Base-by-base conservation (phyloP, 345 rosid genomes). In the Geranium brycei region DNA sequence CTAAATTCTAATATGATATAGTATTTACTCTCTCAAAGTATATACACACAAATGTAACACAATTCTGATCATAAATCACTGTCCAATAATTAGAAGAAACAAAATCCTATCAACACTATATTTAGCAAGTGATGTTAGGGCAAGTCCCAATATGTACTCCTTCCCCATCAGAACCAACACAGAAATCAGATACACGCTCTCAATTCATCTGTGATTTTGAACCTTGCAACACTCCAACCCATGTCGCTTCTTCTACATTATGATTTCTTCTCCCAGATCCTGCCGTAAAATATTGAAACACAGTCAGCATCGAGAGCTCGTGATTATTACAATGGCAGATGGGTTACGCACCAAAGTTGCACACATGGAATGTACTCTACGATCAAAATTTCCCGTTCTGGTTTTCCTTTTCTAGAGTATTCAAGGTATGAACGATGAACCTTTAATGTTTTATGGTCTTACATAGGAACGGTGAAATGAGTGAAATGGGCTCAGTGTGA, bases 301-400 rank as follows among this genome's bases (percentile, higher is more conserved):
- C 14, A 23, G 1, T 1, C 17, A 30, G 40, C 62, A 1, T 17
- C 59, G 1, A 16, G 1, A 16, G 67, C 56, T 17, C 87, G 96
- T 51, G 87, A 87, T 69, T 92, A 82, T 68, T 78, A 83, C 2
- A 35, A 66, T 17, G 99, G 99, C 11, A 77, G 67, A 66, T 90
- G 96, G 99, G 85, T 87, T 57, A 74, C 76, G 51, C 81, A 83
- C 23, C 68, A 73, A 23, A 73, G 31, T 31, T 67, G 55, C 59
- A 63, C 70, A 5, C 57, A 47, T 59, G 72, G 28, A 17, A 57
- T 75, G 4, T 85, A 93, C 28, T 23, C 28, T 23, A 23, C 38
- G 62, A 67, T 2, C 96, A 93, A 47, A 75, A 69, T 40, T 93
- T 95, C 83, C 84, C 78, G 8, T 92, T 92, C 86, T 0, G 99